These are phyloP conservation scores for Moesziomyces antarcticus DNA, from an alignment of 1,284 basidiomycete species.

Conservation along the genomic window DNA sequence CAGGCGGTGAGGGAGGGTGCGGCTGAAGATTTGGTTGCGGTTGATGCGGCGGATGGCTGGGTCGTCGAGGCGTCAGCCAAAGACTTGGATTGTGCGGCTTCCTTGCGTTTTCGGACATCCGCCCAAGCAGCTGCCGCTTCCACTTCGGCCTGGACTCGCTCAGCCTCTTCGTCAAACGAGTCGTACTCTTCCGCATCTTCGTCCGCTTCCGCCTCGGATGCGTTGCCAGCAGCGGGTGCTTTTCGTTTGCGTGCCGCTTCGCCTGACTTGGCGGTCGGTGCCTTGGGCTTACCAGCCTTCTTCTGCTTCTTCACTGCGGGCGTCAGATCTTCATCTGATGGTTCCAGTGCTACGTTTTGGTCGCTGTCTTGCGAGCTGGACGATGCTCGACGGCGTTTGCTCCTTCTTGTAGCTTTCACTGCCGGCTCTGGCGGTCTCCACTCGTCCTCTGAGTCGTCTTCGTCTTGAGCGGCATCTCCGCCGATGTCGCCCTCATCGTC, in stretches of 20 bases:
- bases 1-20: constrained; percentile 42
- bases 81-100: constrained; percentile 3
- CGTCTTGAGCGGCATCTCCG: neutral
- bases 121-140: constrained; percentile 45
- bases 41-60: neutral
- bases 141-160: constrained; percentile 32
- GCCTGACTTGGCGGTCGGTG: neutral
- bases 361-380: constrained; percentile 25
- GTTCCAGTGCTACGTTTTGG: neutral
- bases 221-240: constrained; percentile 1
- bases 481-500: neutral
- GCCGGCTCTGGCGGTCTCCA: constrained; percentile 39
- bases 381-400: constrained; percentile 13
- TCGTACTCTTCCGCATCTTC: constrained; percentile 12
- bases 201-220: constrained; percentile 3
- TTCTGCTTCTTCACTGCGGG: constrained; percentile 13
- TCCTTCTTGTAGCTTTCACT: constrained; percentile 3
- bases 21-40: neutral
- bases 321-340: neutral
- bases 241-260: constrained; percentile 10
- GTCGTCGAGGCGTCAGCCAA: constrained; percentile 1
- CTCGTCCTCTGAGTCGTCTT: constrained; percentile 43
- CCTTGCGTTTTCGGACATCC: constrained; percentile 32
- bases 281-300: constrained; percentile 4
- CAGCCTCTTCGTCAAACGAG: constrained; percentile 36